phyloP scores from a whole-genome alignment of 148 eudicot species.

The Limonium bicolor region DNA sequence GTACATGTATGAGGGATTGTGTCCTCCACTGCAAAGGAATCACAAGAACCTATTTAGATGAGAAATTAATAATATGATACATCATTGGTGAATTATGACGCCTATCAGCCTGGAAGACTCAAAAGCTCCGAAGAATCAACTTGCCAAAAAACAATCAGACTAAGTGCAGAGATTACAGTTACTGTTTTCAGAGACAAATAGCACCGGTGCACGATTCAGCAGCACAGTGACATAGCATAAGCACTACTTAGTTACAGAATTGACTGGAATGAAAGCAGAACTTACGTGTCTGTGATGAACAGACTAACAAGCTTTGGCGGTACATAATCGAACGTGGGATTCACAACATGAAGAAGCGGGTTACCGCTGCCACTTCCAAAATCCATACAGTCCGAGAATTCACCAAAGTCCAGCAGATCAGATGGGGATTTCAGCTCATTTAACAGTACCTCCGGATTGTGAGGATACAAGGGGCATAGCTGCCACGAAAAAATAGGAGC shows the following conservation, averaged over 20 bases:
- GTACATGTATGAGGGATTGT: slow-evolving; percentile 92
- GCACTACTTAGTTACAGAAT: too few relatives aligned
- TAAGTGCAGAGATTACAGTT: too few relatives aligned
- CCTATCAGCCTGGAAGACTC: too few relatives aligned
- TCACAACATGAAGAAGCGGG: slow-evolving; percentile 88
- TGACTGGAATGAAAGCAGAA: too few relatives aligned
- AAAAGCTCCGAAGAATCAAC: too few relatives aligned
- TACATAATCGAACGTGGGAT: slow-evolving; percentile 96
- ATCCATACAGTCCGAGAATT: slow-evolving; percentile 94
- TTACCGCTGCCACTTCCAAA: slow-evolving; percentile 71
- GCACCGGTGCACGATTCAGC: too few relatives aligned
- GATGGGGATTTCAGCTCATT: slow-evolving; percentile 96
- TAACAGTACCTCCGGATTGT: slow-evolving; percentile 87
- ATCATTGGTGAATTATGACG: too few relatives aligned
- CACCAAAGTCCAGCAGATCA: slow-evolving; percentile 91
- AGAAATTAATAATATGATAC: too few relatives aligned
- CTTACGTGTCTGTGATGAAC: slow-evolving; percentile 96
- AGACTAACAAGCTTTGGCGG: slow-evolving; percentile 90
- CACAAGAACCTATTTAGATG: background rate
- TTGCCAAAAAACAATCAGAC: too few relatives aligned
- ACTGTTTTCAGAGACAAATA: too few relatives aligned
- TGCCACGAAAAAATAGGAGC: slow-evolving; percentile 32
- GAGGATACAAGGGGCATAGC: slow-evolving; percentile 95
- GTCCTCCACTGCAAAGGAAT: slow-evolving; percentile 69
- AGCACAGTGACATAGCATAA: too few relatives aligned